Percentiles rank a stretch among this genome's conserved stretches.
These are phyloP conservation scores for Neofusicoccum parvum DNA, from an alignment of 2,329 filamentous ascomycete genomes.

Conservation along the genomic window DNA sequence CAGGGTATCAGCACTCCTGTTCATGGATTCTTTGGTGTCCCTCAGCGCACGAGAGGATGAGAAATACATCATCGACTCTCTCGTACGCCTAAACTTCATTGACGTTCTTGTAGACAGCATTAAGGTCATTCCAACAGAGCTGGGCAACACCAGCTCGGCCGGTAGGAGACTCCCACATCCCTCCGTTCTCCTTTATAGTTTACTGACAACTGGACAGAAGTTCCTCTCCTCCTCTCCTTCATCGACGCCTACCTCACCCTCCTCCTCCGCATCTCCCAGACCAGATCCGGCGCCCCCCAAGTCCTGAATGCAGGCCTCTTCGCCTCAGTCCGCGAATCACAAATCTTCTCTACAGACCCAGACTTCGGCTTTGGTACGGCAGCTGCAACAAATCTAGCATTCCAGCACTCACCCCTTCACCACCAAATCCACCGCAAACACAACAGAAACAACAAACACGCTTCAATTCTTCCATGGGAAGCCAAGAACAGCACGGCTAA, in stretches of 20 bases:
- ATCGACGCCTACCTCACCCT: conserved; percentile 79
- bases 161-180: conserved; percentile 22
- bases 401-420: not conserved
- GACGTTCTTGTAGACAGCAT: conserved; percentile 88
- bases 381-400: not conserved
- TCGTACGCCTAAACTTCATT: conserved; percentile 87
- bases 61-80: conserved; percentile 72
- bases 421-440: not conserved
- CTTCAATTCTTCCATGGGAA: not conserved
- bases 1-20: conserved; percentile 80
- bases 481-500: conserved; percentile 17
- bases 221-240: conserved; percentile 58
- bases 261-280: conserved; percentile 81
- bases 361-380: conserved; percentile 75
- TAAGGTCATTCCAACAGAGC: conserved; percentile 72
- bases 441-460: not conserved
- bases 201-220: conserved; percentile 44
- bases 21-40: conserved; percentile 77
- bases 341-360: conserved; percentile 87
- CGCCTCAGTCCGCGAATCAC: conserved; percentile 74
- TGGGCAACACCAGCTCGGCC: conserved; percentile 40
- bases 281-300: conserved; percentile 77
- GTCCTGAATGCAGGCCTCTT: conserved; percentile 91
- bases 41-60: conserved; percentile 73
- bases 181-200: not conserved